Evolutionary conservation across 164 flowering plant species (phyloP), one percentile per base, ranked within the genome.

Genomic region (Saururus chinensis): DNA sequence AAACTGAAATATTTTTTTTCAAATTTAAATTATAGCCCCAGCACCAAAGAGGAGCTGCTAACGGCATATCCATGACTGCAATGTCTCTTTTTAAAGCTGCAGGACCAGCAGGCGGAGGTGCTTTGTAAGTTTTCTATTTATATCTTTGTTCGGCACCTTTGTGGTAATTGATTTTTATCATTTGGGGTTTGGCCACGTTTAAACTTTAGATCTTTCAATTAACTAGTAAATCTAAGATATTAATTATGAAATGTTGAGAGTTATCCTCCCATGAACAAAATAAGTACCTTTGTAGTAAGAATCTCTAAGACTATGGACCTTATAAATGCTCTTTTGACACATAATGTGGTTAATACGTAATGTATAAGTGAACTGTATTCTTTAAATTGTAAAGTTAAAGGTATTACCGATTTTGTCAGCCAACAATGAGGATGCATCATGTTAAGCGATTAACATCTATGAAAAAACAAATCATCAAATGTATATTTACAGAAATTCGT

Each of bases 21-120:
- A 37, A 42, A 21, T 40, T 20, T 59, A 1, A 21, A 63, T 63
- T 40, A 30, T 64, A 67, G 70, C 35, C 70, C 17, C 70, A 67
- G 17, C 45, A 61, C 53, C 70, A 67, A 56, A 60, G 70, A 61
- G 70, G 70, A 60, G 56, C 65, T 61, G 70, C 70, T 42, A 67
- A 61, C 56, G 70, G 70, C 55, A 55, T 67, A 14, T 26, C 89
- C 9, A 70, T 82, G 76, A 55, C 84, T 61, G 80, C 75, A 8
- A 76, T 77, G 81, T 84, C 89, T 30, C 41, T 80, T 0, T 84
- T 75, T 66, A 84, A 79, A 68, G 84, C 89, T 11, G 19, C 68
- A 53, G 89, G 83, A 53, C 89, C 89, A 45, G 82, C 82, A 35
- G 81, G 66, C 9, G 86, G 82, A 10, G 89, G 86, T 66, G 54